Evolutionary conservation across 768 basidiomycete genomes (phyloP).

Genomic region (Neoboletus brunneissimus): DNA sequence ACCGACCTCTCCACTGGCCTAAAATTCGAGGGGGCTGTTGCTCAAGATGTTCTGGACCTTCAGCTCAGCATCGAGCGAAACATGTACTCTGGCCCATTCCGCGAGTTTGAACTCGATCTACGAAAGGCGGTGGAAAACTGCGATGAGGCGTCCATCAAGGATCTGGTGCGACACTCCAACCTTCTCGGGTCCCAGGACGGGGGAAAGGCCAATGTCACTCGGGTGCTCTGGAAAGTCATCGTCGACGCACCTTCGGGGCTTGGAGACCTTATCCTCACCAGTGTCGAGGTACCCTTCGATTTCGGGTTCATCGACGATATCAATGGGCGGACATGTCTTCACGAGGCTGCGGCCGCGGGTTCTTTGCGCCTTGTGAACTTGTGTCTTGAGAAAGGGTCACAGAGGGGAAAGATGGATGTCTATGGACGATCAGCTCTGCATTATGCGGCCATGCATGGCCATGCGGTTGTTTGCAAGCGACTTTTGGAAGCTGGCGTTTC

Average conservation of each 20-base stretch:
- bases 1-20: conserved; percentile 72
- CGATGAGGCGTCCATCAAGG: conserved; percentile 58
- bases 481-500: conserved; percentile 69
- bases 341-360: conserved; percentile 90
- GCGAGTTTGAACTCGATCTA: conserved; percentile 86
- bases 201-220: conserved; percentile 67
- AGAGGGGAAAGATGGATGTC: conserved; percentile 73
- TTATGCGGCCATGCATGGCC: conserved; percentile 94
- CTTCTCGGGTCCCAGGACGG: conserved; percentile 58
- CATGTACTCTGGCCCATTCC: conserved; percentile 67
- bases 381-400: conserved; percentile 71
- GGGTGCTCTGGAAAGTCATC: conserved; percentile 94
- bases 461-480: conserved; percentile 68
- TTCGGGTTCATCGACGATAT: conserved; percentile 95
- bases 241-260: conserved; percentile 75
- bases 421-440: conserved; percentile 94
- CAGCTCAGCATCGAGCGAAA: conserved; percentile 65
- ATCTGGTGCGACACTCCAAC: conserved; percentile 70
- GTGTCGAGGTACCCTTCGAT: conserved; percentile 70
- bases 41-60: conserved; percentile 70
- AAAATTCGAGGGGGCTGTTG: conserved; percentile 76
- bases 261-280: conserved; percentile 70
- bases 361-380: conserved; percentile 70
- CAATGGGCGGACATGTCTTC: conserved; percentile 90
- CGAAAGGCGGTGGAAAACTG: conserved; percentile 68